Evolutionary conservation across 768 basidiomycete species (phyloP), one percentile per base, ranked within the genome.

Genomic region (Lyophyllum decastes): DNA sequence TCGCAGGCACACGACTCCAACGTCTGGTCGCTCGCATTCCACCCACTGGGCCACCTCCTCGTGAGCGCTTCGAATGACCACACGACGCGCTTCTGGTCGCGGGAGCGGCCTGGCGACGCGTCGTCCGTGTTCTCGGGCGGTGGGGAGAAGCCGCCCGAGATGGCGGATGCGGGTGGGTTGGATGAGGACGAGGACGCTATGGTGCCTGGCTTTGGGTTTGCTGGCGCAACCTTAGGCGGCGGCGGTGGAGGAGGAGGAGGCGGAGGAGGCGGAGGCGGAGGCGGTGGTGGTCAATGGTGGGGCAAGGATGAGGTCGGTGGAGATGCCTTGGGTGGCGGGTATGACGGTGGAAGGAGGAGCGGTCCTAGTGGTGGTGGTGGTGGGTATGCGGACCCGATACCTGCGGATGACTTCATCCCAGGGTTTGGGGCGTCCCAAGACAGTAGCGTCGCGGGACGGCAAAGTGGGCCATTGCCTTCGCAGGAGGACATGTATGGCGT

Each of bases 1-100:
- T 88, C 90, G n/a, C 90, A 94, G 69, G 97, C 97, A 9, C 97
- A 99, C 80, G 97, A 99, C 77, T 94, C 92, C 27, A 95, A 95
- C 71, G 93, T 99, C 60, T 98, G 95, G 93, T 87, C 93, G 0
- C 84, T 99, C 61, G 86, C 94, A 3, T 99, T 87, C 82, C 95
- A 98, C 73, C 95, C 96, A 0, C 84, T 98, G 16, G 96, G 97
- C 0, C 95, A 98, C 73, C 82, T 98, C 64, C 87, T 99, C 65
- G 94, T 89, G 60, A 89, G 86, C 60, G 97, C 90, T 10, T 92
- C 91, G n/a, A 98, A 97, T 77, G 97, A 99, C 78, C 94, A 95
- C 76, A 98, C 97, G 5, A 97, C 96, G 6, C 85, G 95, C n/a
- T 99, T 98, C 82, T 98, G 97, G 96, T 88, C 89, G 48, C 85